A percentile compares a stretch with the other conserved stretches of the same genome.
phyloP scores from a whole-genome alignment of 2,329 filamentous ascomycete species.

The Simplicillium aogashimaense region DNA sequence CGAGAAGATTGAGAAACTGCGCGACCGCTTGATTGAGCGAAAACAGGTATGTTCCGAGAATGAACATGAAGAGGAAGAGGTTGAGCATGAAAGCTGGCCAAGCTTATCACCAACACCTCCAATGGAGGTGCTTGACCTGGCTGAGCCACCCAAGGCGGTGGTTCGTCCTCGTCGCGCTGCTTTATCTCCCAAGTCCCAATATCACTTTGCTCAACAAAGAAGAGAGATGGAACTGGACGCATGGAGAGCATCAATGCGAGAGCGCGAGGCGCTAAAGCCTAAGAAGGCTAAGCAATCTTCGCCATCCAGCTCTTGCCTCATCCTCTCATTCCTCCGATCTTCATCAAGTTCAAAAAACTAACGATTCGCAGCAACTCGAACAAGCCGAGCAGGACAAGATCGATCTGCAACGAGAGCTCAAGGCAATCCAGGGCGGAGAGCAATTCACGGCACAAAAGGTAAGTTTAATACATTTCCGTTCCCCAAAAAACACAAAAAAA shows the following conservation, averaged over 20 bases:
- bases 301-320: background rate
- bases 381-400: constrained; percentile 46
- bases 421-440: constrained; percentile 39
- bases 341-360: background rate
- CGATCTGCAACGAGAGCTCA: constrained; percentile 45
- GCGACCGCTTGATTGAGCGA: constrained; percentile 42
- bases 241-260: too few species aligned
- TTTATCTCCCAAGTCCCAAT: background rate
- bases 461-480: constrained; percentile 18
- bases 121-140: too few species aligned
- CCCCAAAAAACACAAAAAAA: constrained; percentile 1
- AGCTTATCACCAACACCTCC: background rate
- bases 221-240: too few species aligned
- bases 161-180: background rate
- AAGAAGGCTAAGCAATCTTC: background rate
- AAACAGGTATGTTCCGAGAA: constrained; percentile 42
- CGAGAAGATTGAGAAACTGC: constrained; percentile 50
- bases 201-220: background rate
- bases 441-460: constrained; percentile 43
- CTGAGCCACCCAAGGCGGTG: too few species aligned
- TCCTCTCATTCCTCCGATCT: background rate
- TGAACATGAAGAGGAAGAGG: background rate
- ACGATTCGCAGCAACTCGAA: constrained; percentile 43
- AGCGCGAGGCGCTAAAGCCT: too few species aligned
- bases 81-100: background rate